phyloP scores from a whole-genome alignment of 306 rosid species.

The Sphenostylis stenocarpa region DNA sequence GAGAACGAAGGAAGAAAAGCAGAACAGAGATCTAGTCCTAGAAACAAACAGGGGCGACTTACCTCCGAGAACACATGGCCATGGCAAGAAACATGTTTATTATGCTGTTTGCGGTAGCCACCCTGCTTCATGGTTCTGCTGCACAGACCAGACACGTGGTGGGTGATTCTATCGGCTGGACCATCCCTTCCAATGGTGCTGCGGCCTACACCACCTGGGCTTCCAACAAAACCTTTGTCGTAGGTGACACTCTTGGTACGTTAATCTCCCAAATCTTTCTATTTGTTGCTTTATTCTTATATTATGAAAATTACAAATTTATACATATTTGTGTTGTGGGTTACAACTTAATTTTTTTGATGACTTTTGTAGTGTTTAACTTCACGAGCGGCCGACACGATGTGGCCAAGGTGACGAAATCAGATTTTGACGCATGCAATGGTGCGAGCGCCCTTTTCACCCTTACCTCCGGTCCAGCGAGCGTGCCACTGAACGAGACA shows the following conservation, averaged over 20 bases:
- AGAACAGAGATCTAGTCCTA: neutral
- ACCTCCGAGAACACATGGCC: slow-evolving; percentile 49
- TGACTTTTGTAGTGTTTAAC: slow-evolving; percentile 48
- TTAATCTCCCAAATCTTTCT: neutral
- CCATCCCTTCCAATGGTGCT: slow-evolving; percentile 42
- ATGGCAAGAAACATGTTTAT: slow-evolving; percentile 52
- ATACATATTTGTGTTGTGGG: no score
- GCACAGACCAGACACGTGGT: slow-evolving; percentile 53
- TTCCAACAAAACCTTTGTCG: slow-evolving; percentile 44
- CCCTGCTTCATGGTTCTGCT: slow-evolving; percentile 39
- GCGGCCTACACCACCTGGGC: slow-evolving; percentile 56
- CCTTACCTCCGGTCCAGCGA: slow-evolving; percentile 38
- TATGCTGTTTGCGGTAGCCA: slow-evolving; percentile 37
- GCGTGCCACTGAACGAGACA: slow-evolving; percentile 30
- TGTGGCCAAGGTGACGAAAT: slow-evolving; percentile 59
- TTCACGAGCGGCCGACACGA: slow-evolving; percentile 42
- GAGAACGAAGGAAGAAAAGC: neutral
- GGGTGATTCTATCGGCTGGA: slow-evolving; percentile 67
- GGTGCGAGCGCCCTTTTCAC: slow-evolving; percentile 17
- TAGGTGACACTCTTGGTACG: slow-evolving; percentile 62
- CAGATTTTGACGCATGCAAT: slow-evolving; percentile 49
- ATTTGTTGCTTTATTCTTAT: neutral
- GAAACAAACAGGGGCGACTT: slow-evolving; percentile 52
- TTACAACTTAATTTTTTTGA: no score
- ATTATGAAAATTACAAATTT: neutral